phyloP scores from a whole-genome alignment of 495 filamentous ascomycete genomes.

The Aspergillus coremiiformis region DNA sequence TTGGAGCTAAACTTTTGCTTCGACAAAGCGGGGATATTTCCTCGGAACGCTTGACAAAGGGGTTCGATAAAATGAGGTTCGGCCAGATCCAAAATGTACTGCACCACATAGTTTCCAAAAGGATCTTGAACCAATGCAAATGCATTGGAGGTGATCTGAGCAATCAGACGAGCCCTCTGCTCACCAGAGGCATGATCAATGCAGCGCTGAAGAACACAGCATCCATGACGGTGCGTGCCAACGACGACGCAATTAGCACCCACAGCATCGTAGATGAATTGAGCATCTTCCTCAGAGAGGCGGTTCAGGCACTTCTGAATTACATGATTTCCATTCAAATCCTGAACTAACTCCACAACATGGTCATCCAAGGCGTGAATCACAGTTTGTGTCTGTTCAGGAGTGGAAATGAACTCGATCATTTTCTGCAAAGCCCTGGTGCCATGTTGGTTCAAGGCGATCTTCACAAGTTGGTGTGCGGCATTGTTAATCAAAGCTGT shows the following conservation, averaged over 20 bases:
- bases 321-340: conserved; percentile 96
- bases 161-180: conserved; percentile 81
- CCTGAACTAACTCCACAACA: conserved; percentile 90
- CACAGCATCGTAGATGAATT: conserved; percentile 95
- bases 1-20: conserved; percentile 99
- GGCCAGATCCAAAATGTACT: conserved; percentile 92
- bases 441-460: conserved; percentile 93
- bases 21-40: conserved; percentile 67
- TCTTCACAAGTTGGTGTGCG: conserved; percentile 72
- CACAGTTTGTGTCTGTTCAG: conserved; percentile 70
- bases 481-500: conserved; percentile 88
- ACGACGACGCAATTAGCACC: conserved; percentile 78
- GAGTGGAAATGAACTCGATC: conserved; percentile 89
- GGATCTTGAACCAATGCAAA: conserved; percentile 86
- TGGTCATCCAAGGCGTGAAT: conserved; percentile 67
- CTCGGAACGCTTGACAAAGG: conserved; percentile 66
- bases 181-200: conserved; percentile 90
- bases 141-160: conserved; percentile 74
- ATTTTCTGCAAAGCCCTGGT: conserved; percentile 97
- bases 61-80: conserved; percentile 78
- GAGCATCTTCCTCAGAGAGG: conserved; percentile 67
- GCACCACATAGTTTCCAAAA: conserved; percentile 96
- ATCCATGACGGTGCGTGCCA: conserved; percentile 95
- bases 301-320: conserved; percentile 99
- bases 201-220: conserved; percentile 95